Evolutionary conservation across 768 basidiomycete species (phyloP).

Genomic region (Hortiboletus flavorubellus): DNA sequence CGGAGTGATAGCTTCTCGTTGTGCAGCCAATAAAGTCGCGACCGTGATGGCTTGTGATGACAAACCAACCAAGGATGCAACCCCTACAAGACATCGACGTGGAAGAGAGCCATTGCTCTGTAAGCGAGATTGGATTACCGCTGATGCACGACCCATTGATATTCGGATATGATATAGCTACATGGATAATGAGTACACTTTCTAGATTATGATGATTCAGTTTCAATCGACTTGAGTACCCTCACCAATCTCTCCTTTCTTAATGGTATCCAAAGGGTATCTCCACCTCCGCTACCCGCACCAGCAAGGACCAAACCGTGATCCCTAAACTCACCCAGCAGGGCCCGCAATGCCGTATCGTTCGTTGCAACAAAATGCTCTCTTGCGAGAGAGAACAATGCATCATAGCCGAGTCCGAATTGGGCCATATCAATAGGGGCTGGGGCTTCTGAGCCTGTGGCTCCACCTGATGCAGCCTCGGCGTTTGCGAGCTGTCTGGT

Average conservation of each 20-base stretch:
- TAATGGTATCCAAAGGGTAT: constrained; percentile 86
- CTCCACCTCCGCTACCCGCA: constrained; percentile 40
- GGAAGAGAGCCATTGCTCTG: too few species aligned
- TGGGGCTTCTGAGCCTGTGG: constrained; percentile 2
- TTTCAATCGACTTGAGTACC: constrained; percentile 37
- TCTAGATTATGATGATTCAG: constrained; percentile 15
- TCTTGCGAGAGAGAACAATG: constrained; percentile 68
- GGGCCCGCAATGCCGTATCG: constrained; percentile 76
- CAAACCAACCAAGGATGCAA: background rate
- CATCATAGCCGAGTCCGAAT: constrained; percentile 59
- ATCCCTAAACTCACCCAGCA: constrained; percentile 89
- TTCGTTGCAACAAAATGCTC: constrained; percentile 88
- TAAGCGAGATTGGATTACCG: background rate
- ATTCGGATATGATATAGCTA: background rate
- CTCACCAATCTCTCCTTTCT: constrained; percentile 66
- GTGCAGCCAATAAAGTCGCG: background rate
- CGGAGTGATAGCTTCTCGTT: background rate
- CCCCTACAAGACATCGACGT: background rate
- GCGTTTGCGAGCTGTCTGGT: constrained; percentile 63
- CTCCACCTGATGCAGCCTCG: constrained; percentile 18
- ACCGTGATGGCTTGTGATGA: background rate
- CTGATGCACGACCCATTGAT: background rate
- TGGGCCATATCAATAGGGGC: constrained; percentile 35
- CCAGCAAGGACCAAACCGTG: constrained; percentile 73
- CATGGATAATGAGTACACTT: background rate